Evolutionary conservation across 2,329 filamentous ascomycete species (phyloP), one percentile per base, ranked within the genome.

Genomic region (Aspergillus luchuensis): DNA sequence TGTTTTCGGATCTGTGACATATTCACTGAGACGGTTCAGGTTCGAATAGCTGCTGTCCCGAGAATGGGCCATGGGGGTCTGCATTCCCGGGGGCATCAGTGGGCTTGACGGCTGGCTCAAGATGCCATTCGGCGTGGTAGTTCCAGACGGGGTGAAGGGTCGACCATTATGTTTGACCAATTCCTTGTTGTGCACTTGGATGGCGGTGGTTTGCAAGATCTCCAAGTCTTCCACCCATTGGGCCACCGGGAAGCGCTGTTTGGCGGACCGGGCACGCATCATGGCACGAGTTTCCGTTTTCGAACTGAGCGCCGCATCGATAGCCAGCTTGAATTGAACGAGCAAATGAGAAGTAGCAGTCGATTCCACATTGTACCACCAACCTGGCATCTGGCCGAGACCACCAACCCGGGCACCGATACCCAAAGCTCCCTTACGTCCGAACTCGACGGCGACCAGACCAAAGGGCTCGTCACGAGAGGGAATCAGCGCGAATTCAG

Each of bases 291-390:
- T 82, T 33, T 84, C 78, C 13, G 74, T 74, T 64, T 84, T 84
- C 2, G 85, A 87, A 54, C 79, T 82, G 54, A 89, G 71, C 2
- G 87, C 87, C 50, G 80, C 80, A 8, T 84, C 76, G 60, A 89
- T 88, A 13, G 87, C 85, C 64, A 81, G 79, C 71, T 84, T 86
- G 78, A 89, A 89, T 69, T 89, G 87, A 51, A 84, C 81, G 51
- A 88, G 78, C 53, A 88, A 73, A 76, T 89, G 87, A 43, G 81
- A 81, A 0, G 86, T 87, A 1, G 84, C 84, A 5, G 81, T 85
- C 0, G 85, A 87, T 71, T 89, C 87, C 58, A 89, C 84, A 0
- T 86, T 88, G 71, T 84, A 89, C 87, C 87, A 89, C 83, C 86
- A 88, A 19, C 87, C 87, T 15, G 87, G 87, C 86, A 89, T 88